phyloP scores from a whole-genome alignment of 805 yeast species.

The Kazachstania psychrophila region DNA sequence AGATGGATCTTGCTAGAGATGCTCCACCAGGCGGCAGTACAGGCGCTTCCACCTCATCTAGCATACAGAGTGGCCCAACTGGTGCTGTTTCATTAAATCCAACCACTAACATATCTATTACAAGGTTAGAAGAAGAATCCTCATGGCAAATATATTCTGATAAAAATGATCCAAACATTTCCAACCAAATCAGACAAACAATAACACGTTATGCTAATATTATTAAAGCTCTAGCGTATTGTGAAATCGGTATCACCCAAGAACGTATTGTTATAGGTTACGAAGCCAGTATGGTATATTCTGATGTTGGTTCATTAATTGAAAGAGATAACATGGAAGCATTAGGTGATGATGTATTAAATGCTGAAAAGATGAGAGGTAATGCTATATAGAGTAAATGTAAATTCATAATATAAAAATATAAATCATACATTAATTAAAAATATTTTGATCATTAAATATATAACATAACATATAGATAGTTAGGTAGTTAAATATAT shows the following conservation, averaged over 20 bases:
- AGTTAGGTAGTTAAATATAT: no score
- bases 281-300: slow-evolving; percentile 78
- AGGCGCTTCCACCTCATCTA: slow-evolving; percentile 14
- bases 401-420: neutral
- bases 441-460: no score
- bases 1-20: slow-evolving; percentile 26
- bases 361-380: slow-evolving; percentile 71
- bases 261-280: slow-evolving; percentile 70
- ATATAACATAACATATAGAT: no score
- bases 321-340: slow-evolving; percentile 64
- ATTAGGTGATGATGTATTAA: slow-evolving; percentile 64
- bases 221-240: slow-evolving; percentile 67
- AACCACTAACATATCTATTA: slow-evolving; percentile 50
- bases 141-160: slow-evolving; percentile 95
- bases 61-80: slow-evolving; percentile 29
- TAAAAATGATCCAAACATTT: slow-evolving; percentile 61
- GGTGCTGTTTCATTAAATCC: slow-evolving; percentile 23
- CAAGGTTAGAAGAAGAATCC: slow-evolving; percentile 84
- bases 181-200: slow-evolving; percentile 52
- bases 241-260: slow-evolving; percentile 83
- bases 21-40: slow-evolving; percentile 22
- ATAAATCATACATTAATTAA: slow-evolving; percentile 53
- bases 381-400: slow-evolving; percentile 9
- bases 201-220: slow-evolving; percentile 83
- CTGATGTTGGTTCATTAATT: slow-evolving; percentile 58